Conservation (phyloP, 1,284 basidiomycete species). For the Cryptococcus floricola region DNA sequence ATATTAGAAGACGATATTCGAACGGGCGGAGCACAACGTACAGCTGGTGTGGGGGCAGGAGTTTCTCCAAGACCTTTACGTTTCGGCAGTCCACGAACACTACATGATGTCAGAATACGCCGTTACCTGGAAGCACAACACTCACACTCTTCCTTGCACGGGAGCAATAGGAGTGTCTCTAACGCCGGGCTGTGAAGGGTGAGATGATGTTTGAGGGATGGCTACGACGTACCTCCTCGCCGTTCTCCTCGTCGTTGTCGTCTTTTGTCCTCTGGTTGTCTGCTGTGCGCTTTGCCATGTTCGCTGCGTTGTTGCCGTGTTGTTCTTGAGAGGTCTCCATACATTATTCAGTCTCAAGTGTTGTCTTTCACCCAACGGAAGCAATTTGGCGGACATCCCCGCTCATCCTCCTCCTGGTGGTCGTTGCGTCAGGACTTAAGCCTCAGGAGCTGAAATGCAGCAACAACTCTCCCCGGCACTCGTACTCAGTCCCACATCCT, state of each 20-base stretch:
- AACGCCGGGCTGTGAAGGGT: conserved; percentile 28
- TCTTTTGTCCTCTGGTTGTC: conserved; percentile 68
- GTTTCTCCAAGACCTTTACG: conserved; percentile 30
- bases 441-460: too few species aligned
- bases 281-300: conserved; percentile 63
- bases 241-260: conserved; percentile 46
- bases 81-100: conserved; percentile 50
- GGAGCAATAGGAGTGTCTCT: conserved; percentile 34
- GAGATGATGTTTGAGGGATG: conserved; percentile 18
- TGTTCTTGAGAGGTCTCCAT: too few species aligned
- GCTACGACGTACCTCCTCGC: conserved; percentile 56
- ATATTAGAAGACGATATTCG: not conserved
- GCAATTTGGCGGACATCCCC: too few species aligned
- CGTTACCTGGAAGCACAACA: not conserved
- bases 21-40: not conserved
- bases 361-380: too few species aligned
- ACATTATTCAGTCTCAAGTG: too few species aligned
- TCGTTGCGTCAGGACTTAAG: too few species aligned
- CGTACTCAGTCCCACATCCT: too few species aligned
- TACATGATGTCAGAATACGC: conserved; percentile 15
- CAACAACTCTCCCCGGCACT: too few species aligned
- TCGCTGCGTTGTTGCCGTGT: not conserved
- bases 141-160: conserved; percentile 40
- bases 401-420: too few species aligned
- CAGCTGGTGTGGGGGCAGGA: conserved; percentile 3